phyloP scores from a whole-genome alignment of 2,329 filamentous ascomycete species.

The Pleochaeta shiraiana region DNA sequence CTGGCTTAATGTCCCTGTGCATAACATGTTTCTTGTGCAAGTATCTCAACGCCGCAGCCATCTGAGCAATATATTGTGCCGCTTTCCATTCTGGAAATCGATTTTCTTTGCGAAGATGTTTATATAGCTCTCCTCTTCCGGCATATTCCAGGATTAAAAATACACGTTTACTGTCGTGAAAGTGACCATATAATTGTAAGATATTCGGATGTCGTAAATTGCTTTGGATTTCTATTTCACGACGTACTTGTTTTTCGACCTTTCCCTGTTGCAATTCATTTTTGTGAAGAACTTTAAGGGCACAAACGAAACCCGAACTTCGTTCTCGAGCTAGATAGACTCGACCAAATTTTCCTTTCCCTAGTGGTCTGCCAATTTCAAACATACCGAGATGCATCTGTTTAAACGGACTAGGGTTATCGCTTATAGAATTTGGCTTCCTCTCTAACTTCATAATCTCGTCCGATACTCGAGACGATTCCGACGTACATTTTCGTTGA shows the following conservation, averaged over 20 bases:
- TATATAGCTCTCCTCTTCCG: conserved; percentile 51
- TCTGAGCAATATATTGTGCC: conserved; percentile 52
- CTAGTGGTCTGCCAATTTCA: conserved; percentile 50
- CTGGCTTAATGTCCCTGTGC: conserved; percentile 92
- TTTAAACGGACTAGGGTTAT: conserved; percentile 34
- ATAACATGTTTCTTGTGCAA: conserved; percentile 95
- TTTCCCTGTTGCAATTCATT: conserved; percentile 41
- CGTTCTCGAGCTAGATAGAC: conserved; percentile 52
- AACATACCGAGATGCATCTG: conserved; percentile 58
- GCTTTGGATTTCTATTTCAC: conserved; percentile 55
- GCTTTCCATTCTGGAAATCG: conserved; percentile 51
- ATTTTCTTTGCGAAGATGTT: conserved; percentile 45
- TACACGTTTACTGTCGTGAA: conserved; percentile 51
- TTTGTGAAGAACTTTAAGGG: conserved; percentile 54
- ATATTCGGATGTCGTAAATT: conserved; percentile 54
- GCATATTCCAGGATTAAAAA: conserved; percentile 56
- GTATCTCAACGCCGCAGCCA: conserved; percentile 70
- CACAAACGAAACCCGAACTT: conserved; percentile 46
- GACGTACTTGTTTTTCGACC: conserved; percentile 50
- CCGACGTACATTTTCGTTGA: conserved; percentile 27
- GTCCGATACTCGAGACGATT: conserved; percentile 23
- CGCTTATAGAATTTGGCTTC: conserved; percentile 29
- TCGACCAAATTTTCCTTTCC: conserved; percentile 53
- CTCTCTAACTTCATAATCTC: conserved; percentile 29
- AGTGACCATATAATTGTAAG: conserved; percentile 46